Evolutionary conservation across 306 rosid genomes (phyloP).

Genomic region (Rosa lucieae): DNA sequence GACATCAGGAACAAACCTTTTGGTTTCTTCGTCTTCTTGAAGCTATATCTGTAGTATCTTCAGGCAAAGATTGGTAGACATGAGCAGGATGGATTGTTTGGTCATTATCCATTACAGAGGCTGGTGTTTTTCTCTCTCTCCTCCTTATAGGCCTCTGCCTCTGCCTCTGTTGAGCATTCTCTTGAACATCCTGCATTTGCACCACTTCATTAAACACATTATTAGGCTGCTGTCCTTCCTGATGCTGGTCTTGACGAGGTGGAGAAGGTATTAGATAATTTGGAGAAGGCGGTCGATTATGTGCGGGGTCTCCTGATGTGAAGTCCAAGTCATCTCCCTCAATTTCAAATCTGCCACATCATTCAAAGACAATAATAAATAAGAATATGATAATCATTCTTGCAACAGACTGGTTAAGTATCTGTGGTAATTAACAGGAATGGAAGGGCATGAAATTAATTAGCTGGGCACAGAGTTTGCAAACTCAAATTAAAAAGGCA

Average conservation of each 20-base stretch:
- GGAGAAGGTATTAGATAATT: no score
- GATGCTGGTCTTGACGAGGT: slow-evolving; percentile 45
- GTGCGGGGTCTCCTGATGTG: no score
- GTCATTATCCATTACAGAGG: slow-evolving; percentile 55
- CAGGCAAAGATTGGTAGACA: slow-evolving; percentile 77
- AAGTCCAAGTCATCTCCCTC: no score
- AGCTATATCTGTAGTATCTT: slow-evolving; percentile 53
- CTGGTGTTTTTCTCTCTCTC: slow-evolving; percentile 43
- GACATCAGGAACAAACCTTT: no score
- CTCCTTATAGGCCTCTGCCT: slow-evolving; percentile 41
- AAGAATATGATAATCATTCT: slow-evolving; percentile 8
- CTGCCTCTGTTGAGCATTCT: slow-evolving; percentile 40
- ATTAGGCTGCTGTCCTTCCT: slow-evolving; percentile 37
- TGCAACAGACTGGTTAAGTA: background rate
- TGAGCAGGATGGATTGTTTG: slow-evolving; percentile 75
- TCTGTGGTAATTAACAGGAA: background rate
- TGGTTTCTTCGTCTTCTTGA: slow-evolving; percentile 58
- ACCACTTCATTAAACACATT: background rate
- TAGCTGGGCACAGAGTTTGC: background rate
- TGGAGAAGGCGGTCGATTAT: no score
- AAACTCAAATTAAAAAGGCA: no score
- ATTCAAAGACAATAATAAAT: slow-evolving; percentile 12
- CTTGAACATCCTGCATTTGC: slow-evolving; percentile 43
- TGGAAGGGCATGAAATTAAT: no score
- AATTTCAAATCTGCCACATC: no score